phyloP scores from a whole-genome alignment of 2,329 filamentous ascomycete species.

The Chaetomiaceae sp. region DNA sequence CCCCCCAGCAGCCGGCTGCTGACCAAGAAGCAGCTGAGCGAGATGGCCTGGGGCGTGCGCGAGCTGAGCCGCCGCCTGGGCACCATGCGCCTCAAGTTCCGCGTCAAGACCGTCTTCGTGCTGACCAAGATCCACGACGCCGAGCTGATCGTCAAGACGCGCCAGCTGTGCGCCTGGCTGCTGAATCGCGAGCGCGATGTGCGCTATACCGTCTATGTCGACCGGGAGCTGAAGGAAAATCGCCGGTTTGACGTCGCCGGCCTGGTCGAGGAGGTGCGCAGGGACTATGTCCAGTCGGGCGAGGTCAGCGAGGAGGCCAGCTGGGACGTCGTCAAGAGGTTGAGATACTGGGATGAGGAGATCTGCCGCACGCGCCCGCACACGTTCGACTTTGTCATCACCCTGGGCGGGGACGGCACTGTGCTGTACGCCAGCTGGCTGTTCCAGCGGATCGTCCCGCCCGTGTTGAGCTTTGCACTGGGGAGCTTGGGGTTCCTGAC shows the following conservation, averaged over 20 bases:
- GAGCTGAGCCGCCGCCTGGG: constrained; percentile 83
- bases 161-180: constrained; percentile 76
- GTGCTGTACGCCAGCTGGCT: constrained; percentile 95
- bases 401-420: constrained; percentile 91
- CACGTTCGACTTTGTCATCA: constrained; percentile 89
- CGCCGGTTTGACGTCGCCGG: constrained; percentile 68
- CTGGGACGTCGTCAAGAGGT: constrained; percentile 42
- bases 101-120: constrained; percentile 78
- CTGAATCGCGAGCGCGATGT: constrained; percentile 63
- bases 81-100: constrained; percentile 75
- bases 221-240: constrained; percentile 67
- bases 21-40: constrained; percentile 89
- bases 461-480: constrained; percentile 84
- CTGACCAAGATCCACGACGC: constrained; percentile 90
- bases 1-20: constrained; percentile 63
- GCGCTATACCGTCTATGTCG: constrained; percentile 75
- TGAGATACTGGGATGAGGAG: constrained; percentile 79
- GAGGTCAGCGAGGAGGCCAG: constrained; percentile 34
- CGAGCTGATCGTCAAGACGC: constrained; percentile 69
- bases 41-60: constrained; percentile 95
- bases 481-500: constrained; percentile 93
- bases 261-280: constrained; percentile 57
- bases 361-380: constrained; percentile 76
- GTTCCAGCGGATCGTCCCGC: constrained; percentile 91
- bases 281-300: constrained; percentile 34